phyloP scores from a whole-genome alignment of 805 yeast genomes.

The Kluyveromyces lactis region DNA sequence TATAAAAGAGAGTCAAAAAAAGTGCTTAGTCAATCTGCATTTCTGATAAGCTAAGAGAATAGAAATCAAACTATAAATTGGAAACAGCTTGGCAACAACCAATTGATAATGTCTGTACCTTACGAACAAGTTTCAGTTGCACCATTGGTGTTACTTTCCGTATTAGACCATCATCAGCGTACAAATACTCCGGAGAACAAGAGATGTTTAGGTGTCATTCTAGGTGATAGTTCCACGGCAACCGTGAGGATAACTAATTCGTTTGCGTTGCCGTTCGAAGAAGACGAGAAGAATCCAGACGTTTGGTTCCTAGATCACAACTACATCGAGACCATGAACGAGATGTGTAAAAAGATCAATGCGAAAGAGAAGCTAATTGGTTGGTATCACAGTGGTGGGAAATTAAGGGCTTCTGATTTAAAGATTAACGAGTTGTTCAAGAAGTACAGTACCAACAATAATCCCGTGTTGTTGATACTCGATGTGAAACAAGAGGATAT shows the following conservation, averaged over 20 bases:
- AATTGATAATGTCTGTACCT: conserved; percentile 10
- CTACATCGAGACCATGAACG: conserved; percentile 91
- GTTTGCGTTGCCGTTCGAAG: conserved; percentile 97
- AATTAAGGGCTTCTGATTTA: conserved; percentile 77
- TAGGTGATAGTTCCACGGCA: conserved; percentile 61
- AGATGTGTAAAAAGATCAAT: conserved; percentile 95
- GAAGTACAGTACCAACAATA: conserved; percentile 55
- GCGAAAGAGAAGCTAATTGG: conserved; percentile 95
- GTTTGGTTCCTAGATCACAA: conserved; percentile 98
- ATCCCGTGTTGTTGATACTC: conserved; percentile 77
- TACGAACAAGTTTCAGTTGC: conserved; percentile 77
- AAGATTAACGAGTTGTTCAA: conserved; percentile 87
- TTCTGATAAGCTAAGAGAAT: too few species aligned
- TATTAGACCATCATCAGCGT: conserved; percentile 91
- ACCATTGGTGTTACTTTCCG: conserved; percentile 87
- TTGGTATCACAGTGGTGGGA: conserved; percentile 99
- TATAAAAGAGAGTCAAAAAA: too few species aligned
- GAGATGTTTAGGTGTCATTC: conserved; percentile 87
- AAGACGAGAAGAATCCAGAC: conserved; percentile 80
- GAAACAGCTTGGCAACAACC: too few species aligned
- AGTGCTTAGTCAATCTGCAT: too few species aligned
- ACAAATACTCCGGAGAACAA: conserved; percentile 65
- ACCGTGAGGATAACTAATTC: conserved; percentile 76
- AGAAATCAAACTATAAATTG: too few species aligned
- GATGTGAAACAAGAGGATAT: conserved; percentile 77